These are phyloP conservation scores for Populus deltoides DNA, from an alignment of 345 rosid genomes.

Conservation along the genomic window DNA sequence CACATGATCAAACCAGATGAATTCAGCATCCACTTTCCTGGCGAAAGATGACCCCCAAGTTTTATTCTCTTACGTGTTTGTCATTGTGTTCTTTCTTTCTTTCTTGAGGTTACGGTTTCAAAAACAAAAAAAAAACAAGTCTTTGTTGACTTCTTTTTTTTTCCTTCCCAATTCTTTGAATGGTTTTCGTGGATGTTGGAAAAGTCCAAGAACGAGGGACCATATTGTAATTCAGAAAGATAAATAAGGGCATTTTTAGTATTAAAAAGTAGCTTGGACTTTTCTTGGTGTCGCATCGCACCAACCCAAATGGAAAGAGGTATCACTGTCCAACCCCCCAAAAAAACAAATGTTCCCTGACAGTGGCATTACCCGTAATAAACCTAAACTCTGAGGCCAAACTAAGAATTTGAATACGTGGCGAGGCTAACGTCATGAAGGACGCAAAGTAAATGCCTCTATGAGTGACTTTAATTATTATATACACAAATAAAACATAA, in stretches of 20 bases:
- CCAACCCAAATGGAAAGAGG: background rate
- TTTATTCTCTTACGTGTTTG: no score
- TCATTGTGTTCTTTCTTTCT: no score
- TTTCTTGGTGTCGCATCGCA: background rate
- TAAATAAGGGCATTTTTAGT: background rate
- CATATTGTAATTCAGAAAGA: background rate
- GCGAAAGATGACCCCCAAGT: no score
- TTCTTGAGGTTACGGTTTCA: no score
- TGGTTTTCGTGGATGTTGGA: background rate
- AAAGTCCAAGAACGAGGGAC: background rate
- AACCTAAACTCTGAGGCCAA: background rate
- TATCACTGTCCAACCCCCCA: background rate
- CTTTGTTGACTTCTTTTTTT: no score
- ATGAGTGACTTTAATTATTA: background rate
- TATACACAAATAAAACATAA: background rate
- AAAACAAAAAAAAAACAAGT: no score
- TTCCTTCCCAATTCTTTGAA: no score
- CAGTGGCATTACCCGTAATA: background rate
- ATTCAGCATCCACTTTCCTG: no score
- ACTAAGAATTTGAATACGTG: background rate
- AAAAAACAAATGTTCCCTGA: background rate
- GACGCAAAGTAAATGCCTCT: background rate
- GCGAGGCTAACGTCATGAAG: background rate
- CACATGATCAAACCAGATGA: no score
- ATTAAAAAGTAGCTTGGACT: background rate